Conservation (phyloP, 2,329 filamentous ascomycete genomes). For the Xylariales sp. region DNA sequence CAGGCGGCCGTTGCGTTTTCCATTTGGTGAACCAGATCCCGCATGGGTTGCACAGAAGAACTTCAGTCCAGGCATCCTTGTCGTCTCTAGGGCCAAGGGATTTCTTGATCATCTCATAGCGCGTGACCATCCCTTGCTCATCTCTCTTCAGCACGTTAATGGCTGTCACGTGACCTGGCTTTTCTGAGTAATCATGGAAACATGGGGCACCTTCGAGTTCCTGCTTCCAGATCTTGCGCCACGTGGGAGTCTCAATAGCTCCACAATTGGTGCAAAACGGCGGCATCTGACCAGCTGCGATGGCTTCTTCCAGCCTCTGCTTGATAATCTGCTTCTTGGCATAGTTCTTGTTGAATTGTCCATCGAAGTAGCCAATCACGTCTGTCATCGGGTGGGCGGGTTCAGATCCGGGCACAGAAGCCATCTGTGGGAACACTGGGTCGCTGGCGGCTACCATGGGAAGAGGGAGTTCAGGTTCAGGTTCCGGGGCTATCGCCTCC, state of each 20-base stretch:
- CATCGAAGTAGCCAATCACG: slow-evolving; percentile 23
- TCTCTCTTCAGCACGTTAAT: slow-evolving; percentile 65
- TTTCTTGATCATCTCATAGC: slow-evolving; percentile 77
- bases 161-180: slow-evolving; percentile 68
- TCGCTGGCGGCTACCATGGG: slow-evolving; percentile 42
- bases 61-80: slow-evolving; percentile 63
- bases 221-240: slow-evolving; percentile 89
- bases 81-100: slow-evolving; percentile 57
- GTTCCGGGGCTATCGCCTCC: slow-evolving; percentile 13
- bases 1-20: slow-evolving; percentile 74
- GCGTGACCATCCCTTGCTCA: slow-evolving; percentile 54
- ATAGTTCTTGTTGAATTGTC: slow-evolving; percentile 56
- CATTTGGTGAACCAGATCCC: slow-evolving; percentile 93
- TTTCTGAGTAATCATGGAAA: slow-evolving; percentile 66
- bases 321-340: slow-evolving; percentile 59
- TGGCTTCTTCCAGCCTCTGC: slow-evolving; percentile 55
- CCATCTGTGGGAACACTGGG: slow-evolving; percentile 29
- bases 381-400: slow-evolving; percentile 41
- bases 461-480: slow-evolving; percentile 27
- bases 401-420: slow-evolving; percentile 30
- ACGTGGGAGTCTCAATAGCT: slow-evolving; percentile 91
- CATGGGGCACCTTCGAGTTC: slow-evolving; percentile 65
- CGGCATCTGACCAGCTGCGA: slow-evolving; percentile 78
- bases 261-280: slow-evolving; percentile 90
- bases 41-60: slow-evolving; percentile 89